Base-by-base conservation (phyloP, 495 filamentous ascomycete genomes). In the Lepraria neglecta region DNA sequence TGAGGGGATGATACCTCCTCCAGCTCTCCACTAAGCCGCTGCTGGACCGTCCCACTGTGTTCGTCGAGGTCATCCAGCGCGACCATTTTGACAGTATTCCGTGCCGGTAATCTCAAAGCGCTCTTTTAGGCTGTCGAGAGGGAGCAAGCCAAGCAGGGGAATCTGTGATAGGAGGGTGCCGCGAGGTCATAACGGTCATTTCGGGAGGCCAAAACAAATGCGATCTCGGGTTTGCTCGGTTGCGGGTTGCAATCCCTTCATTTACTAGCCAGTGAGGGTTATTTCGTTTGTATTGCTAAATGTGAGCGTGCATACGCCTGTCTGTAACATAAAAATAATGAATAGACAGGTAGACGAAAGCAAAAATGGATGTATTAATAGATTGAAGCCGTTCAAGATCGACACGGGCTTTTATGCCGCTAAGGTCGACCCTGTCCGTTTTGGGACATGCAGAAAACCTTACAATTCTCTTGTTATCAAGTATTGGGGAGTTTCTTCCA, bases 51-150 rank as follows among this genome's bases (percentile, higher is more conserved):
- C 92, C 92, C 4, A 96, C 91, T 1, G 90, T 96, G 0, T 96
- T 96, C 71, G 82, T 96, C 59, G 92, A 96, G 80, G 91, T 96
- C 63, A 96, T 96, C 67, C 88, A 96, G 73, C 76, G 90, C 42
- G 82, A 90, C 63, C 84, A 90, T 63, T 96, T 96, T 72, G 80
- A 84, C 11, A 92, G 92, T 0, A 24, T 96, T 96, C 65, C 90
- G 91, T 4, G 92, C 90, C 17, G 3, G 91, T n/a, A 96, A 96
- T 69, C 95, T 96, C 76, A 95, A 89, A 81, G 89, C 84, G 56
- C 65, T 96, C 64, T 96, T 96, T 68, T 90, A 96, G 75, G 91
- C 92, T 4, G 89, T 96, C 72, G 91, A 96, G 79, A 72, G 90
- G 21, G 91, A 95, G 70, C 92, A 96, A 75, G 89, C 80, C 3